A percentile compares a stretch with the other conserved stretches of the same genome.
phyloP scores from a whole-genome alignment of 371 early-diverging fungal species.

The Mortierella sp. region DNA sequence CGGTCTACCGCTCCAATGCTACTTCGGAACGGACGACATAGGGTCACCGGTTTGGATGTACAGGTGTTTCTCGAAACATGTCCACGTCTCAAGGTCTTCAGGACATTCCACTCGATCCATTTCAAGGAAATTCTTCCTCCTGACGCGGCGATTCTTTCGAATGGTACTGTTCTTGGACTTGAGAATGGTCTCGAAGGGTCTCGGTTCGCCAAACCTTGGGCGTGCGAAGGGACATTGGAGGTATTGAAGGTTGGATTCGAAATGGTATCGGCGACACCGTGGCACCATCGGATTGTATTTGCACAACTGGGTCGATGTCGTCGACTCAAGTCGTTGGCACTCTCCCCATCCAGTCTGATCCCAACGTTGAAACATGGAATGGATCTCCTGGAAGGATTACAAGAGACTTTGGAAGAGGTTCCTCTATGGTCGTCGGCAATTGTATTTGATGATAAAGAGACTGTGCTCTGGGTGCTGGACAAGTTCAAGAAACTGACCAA shows the following conservation, averaged over 20 bases:
- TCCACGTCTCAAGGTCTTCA: not conserved
- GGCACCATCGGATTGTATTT: slow-evolving; percentile 13
- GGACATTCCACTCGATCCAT: not conserved
- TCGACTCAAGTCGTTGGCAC: not conserved
- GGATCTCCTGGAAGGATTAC: slow-evolving; percentile 12
- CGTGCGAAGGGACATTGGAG: slow-evolving; percentile 17
- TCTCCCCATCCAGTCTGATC: slow-evolving; percentile 5
- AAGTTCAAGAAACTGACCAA: not conserved
- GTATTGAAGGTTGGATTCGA: slow-evolving; percentile 3
- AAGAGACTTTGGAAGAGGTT: slow-evolving; percentile 5
- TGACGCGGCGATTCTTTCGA: too few relatives aligned
- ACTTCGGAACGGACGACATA: not conserved
- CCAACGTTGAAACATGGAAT: slow-evolving; percentile 10
- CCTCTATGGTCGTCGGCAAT: not conserved
- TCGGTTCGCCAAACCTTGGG: slow-evolving; percentile 20
- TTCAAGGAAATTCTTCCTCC: slow-evolving; percentile 2
- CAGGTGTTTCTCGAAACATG: slow-evolving; percentile 15
- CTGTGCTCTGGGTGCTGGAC: slow-evolving; percentile 7
- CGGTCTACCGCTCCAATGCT: not conserved
- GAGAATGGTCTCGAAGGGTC: not conserved
- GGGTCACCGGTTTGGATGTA: slow-evolving; percentile 6
- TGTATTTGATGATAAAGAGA: slow-evolving; percentile 4
- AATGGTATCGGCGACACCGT: not conserved
- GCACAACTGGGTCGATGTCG: slow-evolving; percentile 10
- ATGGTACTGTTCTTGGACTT: too few relatives aligned